Percentiles rank a stretch among this genome's conserved stretches.
Evolutionary conservation across 306 rosid genomes (phyloP).

Genomic region (Clitoria ternatea): DNA sequence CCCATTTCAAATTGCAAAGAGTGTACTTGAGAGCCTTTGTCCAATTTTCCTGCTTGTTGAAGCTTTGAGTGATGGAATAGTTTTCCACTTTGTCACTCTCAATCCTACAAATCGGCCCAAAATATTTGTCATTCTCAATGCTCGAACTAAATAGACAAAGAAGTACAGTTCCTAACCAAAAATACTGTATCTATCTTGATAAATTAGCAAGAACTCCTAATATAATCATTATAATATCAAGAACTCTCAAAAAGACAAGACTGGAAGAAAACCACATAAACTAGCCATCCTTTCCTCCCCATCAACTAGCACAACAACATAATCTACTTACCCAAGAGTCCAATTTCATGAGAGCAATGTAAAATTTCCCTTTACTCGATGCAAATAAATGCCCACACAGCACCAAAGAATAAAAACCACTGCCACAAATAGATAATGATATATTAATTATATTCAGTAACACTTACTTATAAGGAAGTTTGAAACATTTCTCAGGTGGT

Average conservation of each 20-base stretch:
- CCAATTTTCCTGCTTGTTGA: constrained; percentile 96
- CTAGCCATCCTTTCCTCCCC: not conserved
- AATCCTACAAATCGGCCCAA: constrained; percentile 51
- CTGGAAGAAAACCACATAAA: not conserved
- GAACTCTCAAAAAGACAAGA: not conserved
- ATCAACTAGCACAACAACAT: not conserved
- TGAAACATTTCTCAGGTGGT: constrained; percentile 86
- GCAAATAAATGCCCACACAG: not conserved
- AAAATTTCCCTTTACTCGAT: not conserved
- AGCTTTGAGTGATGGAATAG: constrained; percentile 91
- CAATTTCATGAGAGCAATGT: not conserved
- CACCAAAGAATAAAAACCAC: not conserved
- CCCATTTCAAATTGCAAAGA: constrained; percentile 96
- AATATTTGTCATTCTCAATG: constrained; percentile 26
- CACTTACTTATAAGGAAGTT: constrained; percentile 89
- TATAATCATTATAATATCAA: not conserved
- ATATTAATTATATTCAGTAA: not conserved
- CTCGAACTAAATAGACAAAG: not conserved
- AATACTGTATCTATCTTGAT: not conserved
- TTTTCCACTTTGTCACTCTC: constrained; percentile 90
- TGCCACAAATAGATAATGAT: not conserved
- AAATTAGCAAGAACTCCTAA: not conserved
- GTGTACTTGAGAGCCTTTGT: constrained; percentile 97
- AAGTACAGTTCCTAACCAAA: no score
- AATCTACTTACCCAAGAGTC: not conserved